Base-by-base conservation (phyloP, 148 eudicot species). In the Chenopodium album region DNA sequence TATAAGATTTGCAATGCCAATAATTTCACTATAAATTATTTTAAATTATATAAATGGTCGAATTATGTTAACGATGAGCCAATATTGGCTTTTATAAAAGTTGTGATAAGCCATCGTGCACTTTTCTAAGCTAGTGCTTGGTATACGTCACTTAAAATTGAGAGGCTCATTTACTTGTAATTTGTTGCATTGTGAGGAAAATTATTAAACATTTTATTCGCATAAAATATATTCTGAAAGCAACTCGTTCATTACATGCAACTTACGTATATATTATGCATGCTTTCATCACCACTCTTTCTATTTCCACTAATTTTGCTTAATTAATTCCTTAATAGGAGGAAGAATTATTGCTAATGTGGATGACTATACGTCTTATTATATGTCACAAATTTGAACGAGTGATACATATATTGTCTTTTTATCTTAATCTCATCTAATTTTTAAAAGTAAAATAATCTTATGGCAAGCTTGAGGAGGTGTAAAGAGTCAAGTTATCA, bases 201-300 rank as follows among this genome's bases (percentile, higher is more conserved):
- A 54, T 9, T 16, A 7, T 71, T 32, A 50, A 34, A 71, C 44
- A 7, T 41, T 41, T 41, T 41, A 6, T 41, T 41, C 44, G 44
- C 44, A 41, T 41, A 41, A 41, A 41, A 67, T 67, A 67, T 67
- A 23, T 34, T 13, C 4, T 71, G 52, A 71, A 71, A 71, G 48
- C 54, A 37, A 41, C 75, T 71, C 75, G n/a, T 20, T 46, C 26
- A 20, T 52, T 37, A 44, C 48, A 44, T 71, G 62, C 62, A 20
- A 34, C 37, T 41, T 7, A 28, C 44, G n/a, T 71, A 9, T 3
- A 20, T 41, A 41, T 41, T 41, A 41, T 71, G 26, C 28, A 71
- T 71, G 52, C 75, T 71, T 71, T 44, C 54, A 71, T 71, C 54
- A 71, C 34, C 34, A 41, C 29, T 9, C 54, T 20, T 71, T 71